Evolutionary conservation across 805 yeast genomes (phyloP).

Genomic region (Lachancea lanzarotensis): DNA sequence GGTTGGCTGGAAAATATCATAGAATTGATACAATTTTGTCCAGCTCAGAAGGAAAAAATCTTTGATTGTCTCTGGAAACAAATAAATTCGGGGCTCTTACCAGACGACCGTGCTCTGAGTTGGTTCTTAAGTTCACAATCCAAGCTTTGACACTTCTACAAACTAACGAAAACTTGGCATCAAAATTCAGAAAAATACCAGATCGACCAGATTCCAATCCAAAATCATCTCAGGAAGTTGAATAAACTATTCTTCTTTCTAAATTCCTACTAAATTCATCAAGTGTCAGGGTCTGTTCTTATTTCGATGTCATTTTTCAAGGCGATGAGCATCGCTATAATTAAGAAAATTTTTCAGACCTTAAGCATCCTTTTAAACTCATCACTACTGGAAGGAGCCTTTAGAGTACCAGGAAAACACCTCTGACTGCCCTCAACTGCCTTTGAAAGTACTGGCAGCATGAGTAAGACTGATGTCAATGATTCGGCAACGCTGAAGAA

Average conservation of each 20-base stretch:
- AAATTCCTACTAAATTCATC: no score
- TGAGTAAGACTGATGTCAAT: constrained; percentile 22
- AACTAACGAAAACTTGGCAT: background rate
- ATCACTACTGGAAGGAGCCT: constrained; percentile 2
- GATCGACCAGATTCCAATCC: no score
- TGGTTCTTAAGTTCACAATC: constrained; percentile 25
- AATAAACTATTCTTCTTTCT: background rate
- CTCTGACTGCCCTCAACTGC: background rate
- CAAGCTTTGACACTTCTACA: background rate
- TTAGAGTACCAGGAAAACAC: background rate
- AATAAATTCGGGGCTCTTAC: constrained; percentile 13
- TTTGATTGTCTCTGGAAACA: constrained; percentile 18
- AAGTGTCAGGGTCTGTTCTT: background rate
- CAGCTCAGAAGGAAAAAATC: constrained; percentile 9
- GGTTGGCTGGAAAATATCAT: constrained; percentile 25
- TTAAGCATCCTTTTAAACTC: background rate
- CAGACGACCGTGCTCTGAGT: constrained; percentile 18
- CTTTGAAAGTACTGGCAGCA: constrained; percentile 5
- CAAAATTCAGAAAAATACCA: no score
- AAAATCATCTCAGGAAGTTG: no score
- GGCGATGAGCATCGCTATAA: background rate
- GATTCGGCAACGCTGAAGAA: constrained; percentile 63
- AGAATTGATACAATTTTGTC: constrained; percentile 12
- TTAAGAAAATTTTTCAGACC: constrained; percentile 2
- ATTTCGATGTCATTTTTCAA: background rate